phyloP scores from a whole-genome alignment of 1,284 basidiomycete genomes.

The Vanrija pseudolonga region DNA sequence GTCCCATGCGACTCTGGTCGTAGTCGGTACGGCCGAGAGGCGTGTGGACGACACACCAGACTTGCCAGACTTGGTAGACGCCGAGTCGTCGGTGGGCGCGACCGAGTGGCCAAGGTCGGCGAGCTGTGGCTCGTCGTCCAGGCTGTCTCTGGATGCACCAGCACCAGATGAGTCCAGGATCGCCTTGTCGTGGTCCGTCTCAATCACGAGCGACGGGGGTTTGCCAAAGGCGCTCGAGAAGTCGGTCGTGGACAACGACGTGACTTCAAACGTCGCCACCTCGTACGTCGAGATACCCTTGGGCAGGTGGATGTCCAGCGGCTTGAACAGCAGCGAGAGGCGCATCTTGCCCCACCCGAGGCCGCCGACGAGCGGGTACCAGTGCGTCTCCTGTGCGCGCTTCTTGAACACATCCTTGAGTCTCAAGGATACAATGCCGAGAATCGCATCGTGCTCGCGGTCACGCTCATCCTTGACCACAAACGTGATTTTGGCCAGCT shows the following conservation, averaged over 20 bases:
- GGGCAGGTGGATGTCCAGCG: slow-evolving; percentile 44
- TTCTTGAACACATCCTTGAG: slow-evolving; percentile 33
- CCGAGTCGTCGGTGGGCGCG: not conserved
- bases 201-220: slow-evolving; percentile 28
- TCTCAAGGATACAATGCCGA: slow-evolving; percentile 36
- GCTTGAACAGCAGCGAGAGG: slow-evolving; percentile 48
- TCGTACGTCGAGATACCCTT: slow-evolving; percentile 41
- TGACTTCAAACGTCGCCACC: slow-evolving; percentile 40
- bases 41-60: not conserved
- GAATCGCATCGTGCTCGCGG: slow-evolving; percentile 47
- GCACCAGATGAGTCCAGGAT: no score
- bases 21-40: not conserved
- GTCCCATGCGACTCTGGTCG: slow-evolving; percentile 22
- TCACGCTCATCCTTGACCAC: slow-evolving; percentile 50
- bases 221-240: slow-evolving; percentile 9
- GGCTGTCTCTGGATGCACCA: no score
- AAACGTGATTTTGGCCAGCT: slow-evolving; percentile 47
- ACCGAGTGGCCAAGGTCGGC: not conserved
- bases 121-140: not conserved
- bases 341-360: slow-evolving; percentile 46
- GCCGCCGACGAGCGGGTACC: slow-evolving; percentile 46
- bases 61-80: not conserved
- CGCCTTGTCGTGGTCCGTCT: slow-evolving; percentile 33
- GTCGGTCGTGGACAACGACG: slow-evolving; percentile 24
- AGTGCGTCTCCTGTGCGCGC: slow-evolving; percentile 38